Conservation (phyloP, 1,284 basidiomycete species). For the Ceratobasidium sp. region DNA sequence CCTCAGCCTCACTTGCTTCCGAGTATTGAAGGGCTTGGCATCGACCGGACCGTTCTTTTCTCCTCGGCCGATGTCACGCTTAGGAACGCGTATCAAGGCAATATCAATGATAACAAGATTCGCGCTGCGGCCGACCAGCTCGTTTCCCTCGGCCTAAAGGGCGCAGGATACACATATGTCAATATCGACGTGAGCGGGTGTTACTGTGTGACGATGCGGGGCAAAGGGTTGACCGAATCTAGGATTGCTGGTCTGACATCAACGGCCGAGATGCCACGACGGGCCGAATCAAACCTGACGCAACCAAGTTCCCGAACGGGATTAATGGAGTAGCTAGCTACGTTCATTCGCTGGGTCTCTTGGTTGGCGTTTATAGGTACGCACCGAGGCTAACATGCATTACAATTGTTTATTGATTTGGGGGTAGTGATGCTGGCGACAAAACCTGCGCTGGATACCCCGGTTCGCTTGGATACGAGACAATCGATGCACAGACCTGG, state of each 20-base stretch:
- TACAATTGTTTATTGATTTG: neutral
- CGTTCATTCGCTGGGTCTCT: conserved; percentile 64
- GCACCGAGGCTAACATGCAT: neutral
- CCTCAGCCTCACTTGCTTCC: neutral
- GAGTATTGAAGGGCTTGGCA: conserved; percentile 11
- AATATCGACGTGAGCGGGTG: conserved; percentile 62
- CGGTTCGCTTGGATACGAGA: conserved; percentile 63
- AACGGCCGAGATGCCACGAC: conserved; percentile 58
- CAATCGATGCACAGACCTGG: conserved; percentile 64
- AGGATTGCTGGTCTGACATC: conserved; percentile 66
- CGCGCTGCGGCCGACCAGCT: conserved; percentile 63
- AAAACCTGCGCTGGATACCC: conserved; percentile 65
- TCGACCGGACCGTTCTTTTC: neutral
- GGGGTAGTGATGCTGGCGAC: conserved; percentile 64
- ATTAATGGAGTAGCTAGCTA: conserved; percentile 60
- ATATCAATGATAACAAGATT: conserved; percentile 62
- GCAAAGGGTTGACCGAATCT: neutral
- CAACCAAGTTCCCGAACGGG: conserved; percentile 65
- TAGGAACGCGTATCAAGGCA: conserved; percentile 46
- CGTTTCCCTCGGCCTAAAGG: conserved; percentile 62
- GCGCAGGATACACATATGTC: conserved; percentile 65
- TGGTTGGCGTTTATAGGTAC: conserved; percentile 65
- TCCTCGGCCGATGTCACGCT: conserved; percentile 23
- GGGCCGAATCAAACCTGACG: conserved; percentile 62
- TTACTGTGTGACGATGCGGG: neutral